Evolutionary conservation across 768 basidiomycete genomes (phyloP).

Genomic region (Boletus bicolor): DNA sequence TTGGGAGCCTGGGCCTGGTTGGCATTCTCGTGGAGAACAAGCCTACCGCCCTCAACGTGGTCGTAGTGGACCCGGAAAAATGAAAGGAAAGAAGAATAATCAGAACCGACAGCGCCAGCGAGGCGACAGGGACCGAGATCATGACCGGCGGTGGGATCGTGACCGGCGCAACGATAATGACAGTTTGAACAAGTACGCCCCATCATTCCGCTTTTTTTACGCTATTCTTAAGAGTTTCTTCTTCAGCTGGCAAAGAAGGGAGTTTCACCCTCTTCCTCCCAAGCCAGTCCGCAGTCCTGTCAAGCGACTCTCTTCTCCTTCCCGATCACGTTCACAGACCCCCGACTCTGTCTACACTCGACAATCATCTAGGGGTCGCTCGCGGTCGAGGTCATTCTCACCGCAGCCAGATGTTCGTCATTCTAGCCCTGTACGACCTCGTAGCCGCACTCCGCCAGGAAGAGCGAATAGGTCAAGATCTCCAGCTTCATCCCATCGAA

Average conservation of each 20-base stretch:
- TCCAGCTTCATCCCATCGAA: slow-evolving; percentile 43
- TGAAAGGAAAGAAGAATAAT: slow-evolving; percentile 36
- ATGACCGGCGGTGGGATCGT: slow-evolving; percentile 33
- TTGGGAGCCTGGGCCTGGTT: slow-evolving; percentile 72
- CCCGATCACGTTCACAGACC: slow-evolving; percentile 50
- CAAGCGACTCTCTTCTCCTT: slow-evolving; percentile 44
- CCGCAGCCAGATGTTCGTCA: slow-evolving; percentile 56
- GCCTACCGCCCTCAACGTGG: slow-evolving; percentile 36
- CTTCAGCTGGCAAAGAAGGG: slow-evolving; percentile 66
- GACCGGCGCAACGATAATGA: slow-evolving; percentile 56
- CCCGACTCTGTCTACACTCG: slow-evolving; percentile 65
- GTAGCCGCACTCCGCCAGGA: slow-evolving; percentile 49
- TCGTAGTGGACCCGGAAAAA: slow-evolving; percentile 38
- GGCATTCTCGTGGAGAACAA: slow-evolving; percentile 49
- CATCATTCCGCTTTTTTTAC: slow-evolving; percentile 6
- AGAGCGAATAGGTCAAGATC: slow-evolving; percentile 39
- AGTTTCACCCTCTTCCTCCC: slow-evolving; percentile 42
- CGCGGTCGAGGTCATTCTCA: slow-evolving; percentile 57
- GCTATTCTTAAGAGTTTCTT: slow-evolving; percentile 6
- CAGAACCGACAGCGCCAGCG: slow-evolving; percentile 33
- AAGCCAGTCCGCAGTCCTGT: slow-evolving; percentile 34
- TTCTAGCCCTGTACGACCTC: slow-evolving; percentile 44
- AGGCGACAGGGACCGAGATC: slow-evolving; percentile 27
- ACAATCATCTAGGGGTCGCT: slow-evolving; percentile 62
- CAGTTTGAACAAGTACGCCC: slow-evolving; percentile 70